A percentile compares a stretch with the other conserved stretches of the same genome.
phyloP scores from a whole-genome alignment of 2,329 filamentous ascomycete species.

The Paracoccidioides brasiliensis region DNA sequence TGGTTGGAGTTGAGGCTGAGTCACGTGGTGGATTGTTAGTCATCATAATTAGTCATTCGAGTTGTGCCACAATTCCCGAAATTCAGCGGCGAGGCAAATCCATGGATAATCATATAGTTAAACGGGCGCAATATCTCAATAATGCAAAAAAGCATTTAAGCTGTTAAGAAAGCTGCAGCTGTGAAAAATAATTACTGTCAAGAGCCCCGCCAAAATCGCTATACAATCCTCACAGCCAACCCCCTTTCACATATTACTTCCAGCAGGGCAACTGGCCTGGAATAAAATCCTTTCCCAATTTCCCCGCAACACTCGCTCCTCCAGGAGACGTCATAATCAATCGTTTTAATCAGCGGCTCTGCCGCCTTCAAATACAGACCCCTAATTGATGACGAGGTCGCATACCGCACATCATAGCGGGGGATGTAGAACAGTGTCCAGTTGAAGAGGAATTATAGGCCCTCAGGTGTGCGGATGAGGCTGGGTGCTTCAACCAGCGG shows the following conservation, averaged over 20 bases:
- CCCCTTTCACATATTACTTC: conserved; percentile 11
- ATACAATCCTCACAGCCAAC: neutral
- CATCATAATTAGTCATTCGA: neutral
- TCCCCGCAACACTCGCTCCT: conserved; percentile 15
- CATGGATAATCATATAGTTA: too few species aligned
- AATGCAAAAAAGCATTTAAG: too few species aligned
- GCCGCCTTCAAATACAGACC: conserved; percentile 28
- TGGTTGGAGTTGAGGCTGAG: neutral
- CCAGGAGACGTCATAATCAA: conserved; percentile 17
- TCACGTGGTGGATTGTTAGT: neutral
- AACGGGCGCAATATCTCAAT: too few species aligned
- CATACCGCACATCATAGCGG: conserved; percentile 49
- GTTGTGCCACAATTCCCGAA: too few species aligned
- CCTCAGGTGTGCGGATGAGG: conserved; percentile 31
- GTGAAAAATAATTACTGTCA: neutral
- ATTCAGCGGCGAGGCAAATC: too few species aligned
- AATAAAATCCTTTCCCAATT: conserved; percentile 20
- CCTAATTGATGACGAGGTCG: conserved; percentile 30
- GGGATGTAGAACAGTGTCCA: conserved; percentile 45
- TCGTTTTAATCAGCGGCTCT: conserved; percentile 23
- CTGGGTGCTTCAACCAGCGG: conserved; percentile 51
- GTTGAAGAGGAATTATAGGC: conserved; percentile 48
- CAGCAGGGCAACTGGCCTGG: conserved; percentile 17
- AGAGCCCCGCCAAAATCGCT: neutral
- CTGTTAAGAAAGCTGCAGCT: too few species aligned